phyloP scores from a whole-genome alignment of 1,284 basidiomycete species.

The Pascua guehoae region DNA sequence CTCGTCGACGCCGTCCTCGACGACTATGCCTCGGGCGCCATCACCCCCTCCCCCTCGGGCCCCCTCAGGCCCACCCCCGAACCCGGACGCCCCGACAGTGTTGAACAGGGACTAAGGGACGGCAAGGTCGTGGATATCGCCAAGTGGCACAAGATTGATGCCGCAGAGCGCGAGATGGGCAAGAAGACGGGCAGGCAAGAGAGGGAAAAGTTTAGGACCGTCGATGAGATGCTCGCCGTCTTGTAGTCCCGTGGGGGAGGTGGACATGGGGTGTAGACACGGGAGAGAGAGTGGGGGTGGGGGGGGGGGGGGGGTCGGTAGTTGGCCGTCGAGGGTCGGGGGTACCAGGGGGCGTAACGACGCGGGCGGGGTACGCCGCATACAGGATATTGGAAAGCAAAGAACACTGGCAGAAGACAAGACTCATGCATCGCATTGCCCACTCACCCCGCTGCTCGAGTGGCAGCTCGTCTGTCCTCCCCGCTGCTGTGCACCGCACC shows the following conservation, averaged over 20 bases:
- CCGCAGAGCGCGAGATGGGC: conserved; percentile 25
- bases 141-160: conserved; percentile 43
- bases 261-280: neutral
- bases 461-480: too few relatives aligned
- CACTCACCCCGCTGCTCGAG: too few relatives aligned
- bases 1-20: conserved; percentile 35
- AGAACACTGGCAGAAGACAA: too few relatives aligned
- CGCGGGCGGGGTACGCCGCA: too few relatives aligned
- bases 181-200: conserved; percentile 29
- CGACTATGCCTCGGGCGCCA: conserved; percentile 24
- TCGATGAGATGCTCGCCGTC: conserved; percentile 57
- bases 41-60: neutral
- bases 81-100: conserved; percentile 25
- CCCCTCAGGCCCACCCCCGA: conserved; percentile 19
- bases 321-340: too few relatives aligned
- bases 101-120: conserved; percentile 20
- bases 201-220: conserved; percentile 52
- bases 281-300: too few relatives aligned
- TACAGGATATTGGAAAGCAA: too few relatives aligned
- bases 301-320: too few relatives aligned
- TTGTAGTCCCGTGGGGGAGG: too few relatives aligned
- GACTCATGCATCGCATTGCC: too few relatives aligned
- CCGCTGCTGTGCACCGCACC: too few relatives aligned
- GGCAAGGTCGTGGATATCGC: conserved; percentile 37
- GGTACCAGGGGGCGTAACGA: too few relatives aligned